These are phyloP conservation scores for Aspergillus brasiliensis DNA, from an alignment of 2,329 filamentous ascomycete species.

Conservation along the genomic window DNA sequence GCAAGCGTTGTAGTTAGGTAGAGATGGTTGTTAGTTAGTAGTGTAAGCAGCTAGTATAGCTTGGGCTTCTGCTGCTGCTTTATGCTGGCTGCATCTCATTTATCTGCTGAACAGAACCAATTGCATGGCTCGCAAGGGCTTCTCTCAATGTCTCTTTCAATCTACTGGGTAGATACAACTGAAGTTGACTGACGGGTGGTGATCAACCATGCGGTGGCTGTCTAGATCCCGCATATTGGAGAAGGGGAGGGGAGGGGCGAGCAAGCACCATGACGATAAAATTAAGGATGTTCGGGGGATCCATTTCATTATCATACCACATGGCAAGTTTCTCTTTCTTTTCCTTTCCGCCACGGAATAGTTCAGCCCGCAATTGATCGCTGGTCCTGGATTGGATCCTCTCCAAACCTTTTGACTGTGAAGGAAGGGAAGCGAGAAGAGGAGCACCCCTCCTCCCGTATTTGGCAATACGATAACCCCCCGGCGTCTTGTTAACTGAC, in stretches of 20 bases:
- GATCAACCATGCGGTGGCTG: background rate
- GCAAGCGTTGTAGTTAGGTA: too few relatives aligned
- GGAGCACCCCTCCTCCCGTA: too few relatives aligned
- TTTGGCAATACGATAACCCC: too few relatives aligned
- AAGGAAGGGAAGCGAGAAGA: too few relatives aligned
- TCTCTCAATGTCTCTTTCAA: too few relatives aligned
- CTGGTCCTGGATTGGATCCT: too few relatives aligned
- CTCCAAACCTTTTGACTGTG: too few relatives aligned
- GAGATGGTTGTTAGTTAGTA: too few relatives aligned
- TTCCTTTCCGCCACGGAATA: background rate
- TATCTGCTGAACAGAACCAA: background rate
- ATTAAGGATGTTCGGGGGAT: background rate
- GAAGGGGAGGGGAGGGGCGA: background rate
- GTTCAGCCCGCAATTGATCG: too few relatives aligned
- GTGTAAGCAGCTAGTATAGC: too few relatives aligned
- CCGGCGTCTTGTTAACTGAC: too few relatives aligned
- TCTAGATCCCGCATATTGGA: background rate
- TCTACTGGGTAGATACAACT: background rate
- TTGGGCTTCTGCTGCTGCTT: too few relatives aligned
- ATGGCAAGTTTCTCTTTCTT: background rate
- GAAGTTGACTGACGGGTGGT: background rate
- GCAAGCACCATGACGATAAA: background rate
- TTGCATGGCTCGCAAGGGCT: background rate
- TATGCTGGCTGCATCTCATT: background rate
- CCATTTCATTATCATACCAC: background rate